Evolutionary conservation across 768 basidiomycete species (phyloP).

Genomic region (Lentinula boryana): DNA sequence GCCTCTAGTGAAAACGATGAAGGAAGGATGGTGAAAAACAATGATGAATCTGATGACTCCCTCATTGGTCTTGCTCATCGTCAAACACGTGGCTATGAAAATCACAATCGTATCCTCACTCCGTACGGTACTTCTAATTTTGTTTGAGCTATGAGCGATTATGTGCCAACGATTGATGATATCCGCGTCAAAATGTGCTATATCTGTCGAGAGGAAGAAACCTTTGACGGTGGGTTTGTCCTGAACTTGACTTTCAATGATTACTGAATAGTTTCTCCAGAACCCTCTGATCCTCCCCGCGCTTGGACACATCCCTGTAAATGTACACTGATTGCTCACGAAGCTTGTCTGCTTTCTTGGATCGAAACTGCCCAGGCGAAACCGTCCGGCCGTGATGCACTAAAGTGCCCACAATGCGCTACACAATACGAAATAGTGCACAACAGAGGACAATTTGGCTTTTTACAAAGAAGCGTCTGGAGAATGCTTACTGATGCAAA

Average conservation of each 20-base stretch:
- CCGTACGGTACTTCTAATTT: background rate
- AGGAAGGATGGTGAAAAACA: background rate
- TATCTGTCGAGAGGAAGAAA: slow-evolving; percentile 74
- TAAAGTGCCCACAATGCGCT: slow-evolving; percentile 79
- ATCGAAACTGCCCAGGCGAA: slow-evolving; percentile 62
- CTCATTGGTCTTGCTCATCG: background rate
- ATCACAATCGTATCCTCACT: background rate
- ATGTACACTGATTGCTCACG: slow-evolving; percentile 78
- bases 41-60: background rate
- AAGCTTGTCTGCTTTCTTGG: slow-evolving; percentile 75
- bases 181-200: slow-evolving; percentile 64
- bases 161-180: slow-evolving; percentile 10
- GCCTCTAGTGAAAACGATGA: background rate
- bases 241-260: background rate
- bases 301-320: slow-evolving; percentile 77
- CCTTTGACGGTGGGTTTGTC: slow-evolving; percentile 33
- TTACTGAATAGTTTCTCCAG: slow-evolving; percentile 24
- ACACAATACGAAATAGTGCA: slow-evolving; percentile 52
- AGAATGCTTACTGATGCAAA: background rate
- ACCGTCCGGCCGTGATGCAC: slow-evolving; percentile 45
- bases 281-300: slow-evolving; percentile 35
- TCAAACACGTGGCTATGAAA: background rate
- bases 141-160: slow-evolving; percentile 6
- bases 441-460: slow-evolving; percentile 16
- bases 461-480: background rate